These are phyloP conservation scores for Urtica urens DNA, from an alignment of 306 rosid species.

Conservation along the genomic window DNA sequence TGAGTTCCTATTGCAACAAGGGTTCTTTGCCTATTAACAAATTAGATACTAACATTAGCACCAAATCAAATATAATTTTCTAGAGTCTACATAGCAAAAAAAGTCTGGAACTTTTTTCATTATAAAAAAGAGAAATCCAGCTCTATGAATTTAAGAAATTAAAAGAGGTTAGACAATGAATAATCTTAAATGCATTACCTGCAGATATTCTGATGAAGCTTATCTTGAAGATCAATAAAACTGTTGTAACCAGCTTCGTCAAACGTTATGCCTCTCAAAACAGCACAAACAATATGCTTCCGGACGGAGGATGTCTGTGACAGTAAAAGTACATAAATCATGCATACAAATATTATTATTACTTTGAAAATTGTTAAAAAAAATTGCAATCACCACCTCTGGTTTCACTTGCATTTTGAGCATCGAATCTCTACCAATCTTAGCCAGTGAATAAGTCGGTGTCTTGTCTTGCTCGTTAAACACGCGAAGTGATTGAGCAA, in stretches of 20 bases:
- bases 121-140: no score
- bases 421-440: slow-evolving; percentile 44
- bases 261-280: slow-evolving; percentile 66
- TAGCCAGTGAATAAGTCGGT: slow-evolving; percentile 49
- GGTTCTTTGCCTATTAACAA: slow-evolving; percentile 75
- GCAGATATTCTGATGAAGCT: slow-evolving; percentile 91
- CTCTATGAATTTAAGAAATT: no score
- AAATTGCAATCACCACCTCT: slow-evolving; percentile 41
- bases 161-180: no score
- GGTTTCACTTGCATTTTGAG: slow-evolving; percentile 78
- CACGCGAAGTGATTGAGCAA: slow-evolving; percentile 71
- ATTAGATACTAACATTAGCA: no score
- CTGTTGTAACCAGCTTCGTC: slow-evolving; percentile 70
- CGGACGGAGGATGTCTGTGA: slow-evolving; percentile 71
- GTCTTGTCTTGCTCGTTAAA: slow-evolving; percentile 44
- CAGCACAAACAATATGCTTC: slow-evolving; percentile 68
- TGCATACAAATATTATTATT: no score
- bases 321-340: slow-evolving; percentile 9
- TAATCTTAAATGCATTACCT: slow-evolving; percentile 46
- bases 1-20: slow-evolving; percentile 97
- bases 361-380: no score
- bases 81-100: no score
- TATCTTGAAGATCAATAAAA: slow-evolving; percentile 94
- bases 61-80: no score
- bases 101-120: no score